Conservation (phyloP, 2,329 filamentous ascomycete genomes). For the Phaeosphaeria sp. region DNA sequence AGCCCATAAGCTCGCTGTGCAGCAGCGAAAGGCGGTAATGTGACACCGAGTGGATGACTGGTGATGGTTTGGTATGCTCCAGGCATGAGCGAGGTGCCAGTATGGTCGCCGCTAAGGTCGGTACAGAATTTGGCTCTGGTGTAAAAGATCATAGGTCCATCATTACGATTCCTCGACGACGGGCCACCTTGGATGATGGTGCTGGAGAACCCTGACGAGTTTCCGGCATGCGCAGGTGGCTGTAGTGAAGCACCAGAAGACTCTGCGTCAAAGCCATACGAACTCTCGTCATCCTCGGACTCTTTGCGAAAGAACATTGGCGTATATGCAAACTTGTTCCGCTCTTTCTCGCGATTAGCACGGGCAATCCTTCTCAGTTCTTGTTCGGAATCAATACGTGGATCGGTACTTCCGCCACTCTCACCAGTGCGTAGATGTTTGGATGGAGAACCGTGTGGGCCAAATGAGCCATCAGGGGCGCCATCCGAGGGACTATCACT, state of each 20-base stretch:
- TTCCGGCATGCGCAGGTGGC: constrained; percentile 34
- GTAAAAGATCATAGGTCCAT: constrained; percentile 85
- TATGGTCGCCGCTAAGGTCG: constrained; percentile 73
- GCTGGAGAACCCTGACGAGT: constrained; percentile 54
- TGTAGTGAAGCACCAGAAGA: constrained; percentile 39
- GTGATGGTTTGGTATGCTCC: constrained; percentile 40
- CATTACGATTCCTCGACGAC: constrained; percentile 60
- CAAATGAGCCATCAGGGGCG: constrained; percentile 56
- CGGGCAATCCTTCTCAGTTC: constrained; percentile 23
- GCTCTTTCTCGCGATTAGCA: constrained; percentile 28
- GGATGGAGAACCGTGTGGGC: constrained; percentile 47
- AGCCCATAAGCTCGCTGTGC: constrained; percentile 28
- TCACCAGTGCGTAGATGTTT: constrained; percentile 32
- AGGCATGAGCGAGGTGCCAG: constrained; percentile 22
- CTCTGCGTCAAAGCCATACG: constrained; percentile 39
- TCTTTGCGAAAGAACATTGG: constrained; percentile 57
- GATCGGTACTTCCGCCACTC: constrained; percentile 27
- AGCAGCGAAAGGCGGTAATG: neutral
- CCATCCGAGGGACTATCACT: constrained; percentile 61
- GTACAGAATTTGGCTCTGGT: constrained; percentile 80
- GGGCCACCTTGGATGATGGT: constrained; percentile 55
- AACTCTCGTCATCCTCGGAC: constrained; percentile 48
- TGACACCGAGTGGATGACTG: constrained; percentile 41
- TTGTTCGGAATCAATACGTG: constrained; percentile 21
- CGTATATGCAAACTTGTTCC: constrained; percentile 52